Percentiles rank a stretch among this genome's conserved stretches.
Conservation (phyloP, 306 rosid species). For the Dryas drummondii region DNA sequence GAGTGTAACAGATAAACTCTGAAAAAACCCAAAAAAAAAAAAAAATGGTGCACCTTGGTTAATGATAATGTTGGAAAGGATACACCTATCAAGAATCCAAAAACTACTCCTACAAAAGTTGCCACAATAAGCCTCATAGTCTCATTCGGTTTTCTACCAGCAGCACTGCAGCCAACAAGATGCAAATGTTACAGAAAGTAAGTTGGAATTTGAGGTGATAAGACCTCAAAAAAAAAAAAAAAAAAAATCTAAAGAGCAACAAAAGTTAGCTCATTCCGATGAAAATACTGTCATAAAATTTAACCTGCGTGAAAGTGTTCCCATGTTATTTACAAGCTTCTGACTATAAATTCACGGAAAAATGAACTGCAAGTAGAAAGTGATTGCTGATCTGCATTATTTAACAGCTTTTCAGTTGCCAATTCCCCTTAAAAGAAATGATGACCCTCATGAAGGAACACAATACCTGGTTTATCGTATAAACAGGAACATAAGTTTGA, state of each 20-base stretch:
- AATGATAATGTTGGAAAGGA: slow-evolving; percentile 79
- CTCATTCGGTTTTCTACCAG: slow-evolving; percentile 75
- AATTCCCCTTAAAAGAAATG: slow-evolving; percentile 31
- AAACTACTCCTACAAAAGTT: slow-evolving; percentile 76
- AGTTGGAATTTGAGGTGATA: slow-evolving; percentile 14
- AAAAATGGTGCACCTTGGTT: slow-evolving; percentile 57
- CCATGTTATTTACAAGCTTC: slow-evolving; percentile 69
- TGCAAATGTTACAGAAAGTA: slow-evolving; percentile 24
- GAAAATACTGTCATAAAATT: slow-evolving; percentile 21
- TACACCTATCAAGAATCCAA: slow-evolving; percentile 85
- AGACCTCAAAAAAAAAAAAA: slow-evolving; percentile 12
- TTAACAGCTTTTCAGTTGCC: slow-evolving; percentile 28
- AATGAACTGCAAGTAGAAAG: slow-evolving; percentile 28
- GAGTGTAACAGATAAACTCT: background rate
- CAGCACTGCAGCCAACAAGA: slow-evolving; percentile 58
- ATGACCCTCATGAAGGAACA: slow-evolving; percentile 31
- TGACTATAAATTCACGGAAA: slow-evolving; percentile 39
- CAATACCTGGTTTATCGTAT: slow-evolving; percentile 36
- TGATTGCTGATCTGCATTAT: slow-evolving; percentile 44
- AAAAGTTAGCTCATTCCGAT: background rate
- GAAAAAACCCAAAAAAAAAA: background rate
- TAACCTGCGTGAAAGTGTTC: slow-evolving; percentile 78
- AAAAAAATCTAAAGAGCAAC: slow-evolving; percentile 14
- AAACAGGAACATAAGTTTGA: slow-evolving; percentile 34
- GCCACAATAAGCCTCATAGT: slow-evolving; percentile 77